Evolutionary conservation across 352 stramenopile species (phyloP).

Genomic region (Phytophthora aleatoria): DNA sequence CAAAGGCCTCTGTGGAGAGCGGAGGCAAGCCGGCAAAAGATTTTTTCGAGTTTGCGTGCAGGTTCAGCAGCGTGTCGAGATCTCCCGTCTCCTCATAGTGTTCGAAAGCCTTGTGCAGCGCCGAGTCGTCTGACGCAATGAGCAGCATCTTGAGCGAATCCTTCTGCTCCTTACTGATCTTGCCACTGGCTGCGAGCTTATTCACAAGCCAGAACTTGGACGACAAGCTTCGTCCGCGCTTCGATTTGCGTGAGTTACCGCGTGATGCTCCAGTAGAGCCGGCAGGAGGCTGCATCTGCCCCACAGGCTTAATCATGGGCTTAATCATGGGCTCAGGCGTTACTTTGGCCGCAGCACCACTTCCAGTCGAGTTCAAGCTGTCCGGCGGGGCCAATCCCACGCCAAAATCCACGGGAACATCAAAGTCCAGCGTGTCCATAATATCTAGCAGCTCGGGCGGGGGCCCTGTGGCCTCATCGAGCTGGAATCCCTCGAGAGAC

Average conservation of each 20-base stretch:
- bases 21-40: conserved; percentile 62
- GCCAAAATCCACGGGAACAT: conserved; percentile 48
- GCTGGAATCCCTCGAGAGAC: conserved; percentile 65
- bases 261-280: not conserved
- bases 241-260: conserved; percentile 55
- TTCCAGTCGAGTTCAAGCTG: conserved; percentile 15
- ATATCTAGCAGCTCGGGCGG: conserved; percentile 73
- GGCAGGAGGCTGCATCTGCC: conserved; percentile 13
- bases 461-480: conserved; percentile 46
- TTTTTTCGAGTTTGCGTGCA: conserved; percentile 69
- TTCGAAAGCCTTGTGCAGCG: conserved; percentile 76
- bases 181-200: conserved; percentile 77
- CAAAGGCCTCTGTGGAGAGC: conserved; percentile 64
- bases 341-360: conserved; percentile 6
- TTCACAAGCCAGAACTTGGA: conserved; percentile 89
- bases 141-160: conserved; percentile 82
- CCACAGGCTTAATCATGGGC: conserved; percentile 36
- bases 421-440: conserved; percentile 71
- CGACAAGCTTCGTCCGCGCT: conserved; percentile 73
- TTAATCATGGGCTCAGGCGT: conserved; percentile 29
- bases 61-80: conserved; percentile 71
- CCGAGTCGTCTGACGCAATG: conserved; percentile 76
- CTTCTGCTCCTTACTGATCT: conserved; percentile 86
- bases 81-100: conserved; percentile 82
- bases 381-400: conserved; percentile 28